phyloP scores from a whole-genome alignment of 106 monocot species.

The Xerophyta viscosa region DNA sequence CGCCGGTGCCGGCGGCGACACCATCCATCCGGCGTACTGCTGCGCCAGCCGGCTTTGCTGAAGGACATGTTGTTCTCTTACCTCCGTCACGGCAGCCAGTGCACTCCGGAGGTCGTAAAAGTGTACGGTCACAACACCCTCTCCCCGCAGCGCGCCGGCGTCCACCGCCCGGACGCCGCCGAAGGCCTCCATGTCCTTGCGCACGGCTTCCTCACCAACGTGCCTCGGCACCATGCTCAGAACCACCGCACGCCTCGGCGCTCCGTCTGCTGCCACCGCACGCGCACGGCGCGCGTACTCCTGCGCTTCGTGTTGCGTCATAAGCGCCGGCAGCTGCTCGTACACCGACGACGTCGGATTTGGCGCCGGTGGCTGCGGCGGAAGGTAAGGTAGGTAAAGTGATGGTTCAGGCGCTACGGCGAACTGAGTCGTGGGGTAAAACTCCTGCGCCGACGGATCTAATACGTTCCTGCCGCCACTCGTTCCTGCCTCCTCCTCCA shows the following conservation, averaged over 20 bases:
- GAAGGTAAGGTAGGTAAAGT: constrained; percentile 27
- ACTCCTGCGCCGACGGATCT: constrained; percentile 72
- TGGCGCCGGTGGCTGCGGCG: constrained; percentile 15
- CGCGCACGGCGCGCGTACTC: too few species aligned
- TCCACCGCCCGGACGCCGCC: constrained; percentile 69
- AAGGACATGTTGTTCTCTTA: constrained; percentile 66
- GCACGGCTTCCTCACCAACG: constrained; percentile 27
- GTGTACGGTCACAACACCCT: constrained; percentile 59
- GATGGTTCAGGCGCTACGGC: constrained; percentile 8
- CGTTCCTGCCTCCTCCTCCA: constrained; percentile 1
- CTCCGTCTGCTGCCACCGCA: constrained; percentile 24
- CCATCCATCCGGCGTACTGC: constrained; percentile 22
- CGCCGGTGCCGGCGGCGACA: not conserved
- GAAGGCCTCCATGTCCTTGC: constrained; percentile 49
- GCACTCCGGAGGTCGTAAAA: constrained; percentile 77
- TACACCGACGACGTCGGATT: too few species aligned
- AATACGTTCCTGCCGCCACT: constrained; percentile 26
- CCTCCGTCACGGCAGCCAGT: constrained; percentile 44
- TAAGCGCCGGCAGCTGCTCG: not conserved
- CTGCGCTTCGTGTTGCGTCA: constrained; percentile 12
- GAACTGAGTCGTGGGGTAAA: constrained; percentile 41
- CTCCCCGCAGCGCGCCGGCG: constrained; percentile 17
- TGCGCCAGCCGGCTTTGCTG: constrained; percentile 51
- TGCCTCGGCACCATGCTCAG: constrained; percentile 60
- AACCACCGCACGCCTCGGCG: constrained; percentile 41